Base-by-base conservation (phyloP, 805 yeast genomes). In the Starmerella apicola region DNA sequence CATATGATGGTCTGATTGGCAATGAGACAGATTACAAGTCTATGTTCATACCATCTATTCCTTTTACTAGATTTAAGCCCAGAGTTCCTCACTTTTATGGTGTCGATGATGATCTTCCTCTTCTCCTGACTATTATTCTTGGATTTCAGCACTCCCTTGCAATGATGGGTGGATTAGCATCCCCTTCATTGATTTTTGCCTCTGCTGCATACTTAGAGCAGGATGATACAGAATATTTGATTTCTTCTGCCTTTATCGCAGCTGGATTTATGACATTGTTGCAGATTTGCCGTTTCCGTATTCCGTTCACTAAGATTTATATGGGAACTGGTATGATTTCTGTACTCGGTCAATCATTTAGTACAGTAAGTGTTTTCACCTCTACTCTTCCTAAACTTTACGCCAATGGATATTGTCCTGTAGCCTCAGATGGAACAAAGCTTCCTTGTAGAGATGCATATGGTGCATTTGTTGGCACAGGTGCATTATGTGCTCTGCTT, bases 311-410 rank as follows among this genome's bases (percentile, higher is more conserved):
- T 2, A 76, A 74, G 21, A 81, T 78, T 60, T 82, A 70, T 54
- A 58, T 85, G 18, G 96, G 95, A 25, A 83, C 95, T 0, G 96
- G 96, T 27, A 62, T 84, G 52, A 67, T 86, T 35, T 81, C 93
- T 9, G 94, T 85, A 29, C 93, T 84, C 17, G 96, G 95, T 50
- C 81, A 94, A 10, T 78, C 93, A 1, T 85, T 85, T 58, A 83
- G 94, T 12, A 83, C 94, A 20, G 80, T 85, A 53, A 70, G 88
- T 20, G 79, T 85, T 52, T 91, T 82, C 38, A 54, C 72, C 13
- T 77, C 75, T 28, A 80, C 85, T 2, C 63, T 85, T 49, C 86
- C 94, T 16, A 64, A 78, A 65, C 81, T 85, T 93, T 85, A 86
- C 63, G 51, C 54, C 3, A 66, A 64, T 33, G 94, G 94, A 4